Evolutionary conservation across 2,329 filamentous ascomycete genomes (phyloP).

Genomic region (Fusarium incarnatum): DNA sequence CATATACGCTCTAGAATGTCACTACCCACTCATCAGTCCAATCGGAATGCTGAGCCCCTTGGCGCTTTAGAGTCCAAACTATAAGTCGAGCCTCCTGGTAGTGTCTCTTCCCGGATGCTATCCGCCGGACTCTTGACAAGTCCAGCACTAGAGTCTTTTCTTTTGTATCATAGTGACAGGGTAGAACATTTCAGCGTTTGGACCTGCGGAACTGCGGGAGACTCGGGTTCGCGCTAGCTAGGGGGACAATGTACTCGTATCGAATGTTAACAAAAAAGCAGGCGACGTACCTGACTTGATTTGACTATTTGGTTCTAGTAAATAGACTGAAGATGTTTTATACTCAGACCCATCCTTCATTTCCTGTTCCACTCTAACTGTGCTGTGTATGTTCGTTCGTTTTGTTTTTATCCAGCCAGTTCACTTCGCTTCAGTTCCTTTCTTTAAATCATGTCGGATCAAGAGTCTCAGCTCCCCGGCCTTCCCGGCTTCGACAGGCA

Average conservation of each 20-base stretch:
- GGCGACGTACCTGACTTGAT: background rate
- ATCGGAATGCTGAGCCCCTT: background rate
- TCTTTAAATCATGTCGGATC: constrained; percentile 18
- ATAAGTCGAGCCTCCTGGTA: background rate
- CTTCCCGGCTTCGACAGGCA: constrained; percentile 40
- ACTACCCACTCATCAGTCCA: background rate
- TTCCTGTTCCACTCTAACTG: background rate
- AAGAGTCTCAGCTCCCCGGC: constrained; percentile 39
- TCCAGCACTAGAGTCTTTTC: background rate
- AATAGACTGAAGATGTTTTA: background rate
- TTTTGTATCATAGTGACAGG: background rate
- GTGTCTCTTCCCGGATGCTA: background rate
- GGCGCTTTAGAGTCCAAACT: background rate
- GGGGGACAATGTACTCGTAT: background rate
- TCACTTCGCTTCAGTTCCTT: background rate
- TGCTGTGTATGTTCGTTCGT: background rate
- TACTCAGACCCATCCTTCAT: background rate
- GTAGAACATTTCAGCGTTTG: background rate
- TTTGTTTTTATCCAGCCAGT: background rate
- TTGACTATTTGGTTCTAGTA: background rate
- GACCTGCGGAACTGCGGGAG: background rate
- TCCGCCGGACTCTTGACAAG: background rate
- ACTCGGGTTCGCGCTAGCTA: background rate
- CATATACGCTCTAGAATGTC: background rate
- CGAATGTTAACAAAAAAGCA: constrained; percentile 1